Conservation (phyloP, 164 flowering plant species). For the Malania oleifera region DNA sequence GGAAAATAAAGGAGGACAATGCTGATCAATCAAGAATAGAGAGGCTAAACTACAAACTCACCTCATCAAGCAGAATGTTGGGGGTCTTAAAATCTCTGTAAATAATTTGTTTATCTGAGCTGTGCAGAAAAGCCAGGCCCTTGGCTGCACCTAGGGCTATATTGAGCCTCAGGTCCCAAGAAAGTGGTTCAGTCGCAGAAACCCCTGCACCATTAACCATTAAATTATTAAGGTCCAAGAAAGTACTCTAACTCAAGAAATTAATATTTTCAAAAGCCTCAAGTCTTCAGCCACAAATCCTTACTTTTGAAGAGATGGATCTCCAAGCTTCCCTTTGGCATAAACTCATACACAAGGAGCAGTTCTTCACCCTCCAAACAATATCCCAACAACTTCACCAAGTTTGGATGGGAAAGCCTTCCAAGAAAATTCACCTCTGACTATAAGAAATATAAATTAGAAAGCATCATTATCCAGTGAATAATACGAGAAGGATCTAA, state of each 20-base stretch:
- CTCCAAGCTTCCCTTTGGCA: conserved; percentile 55
- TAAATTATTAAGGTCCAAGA: too few species aligned
- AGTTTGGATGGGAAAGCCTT: conserved; percentile 65
- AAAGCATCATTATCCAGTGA: too few species aligned
- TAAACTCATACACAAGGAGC: conserved; percentile 52
- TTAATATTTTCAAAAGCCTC: conserved; percentile 8
- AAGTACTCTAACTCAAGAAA: too few species aligned
- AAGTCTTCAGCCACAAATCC: too few species aligned
- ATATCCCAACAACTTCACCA: conserved; percentile 63
- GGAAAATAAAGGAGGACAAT: too few species aligned
- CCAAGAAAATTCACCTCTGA: conserved; percentile 66
- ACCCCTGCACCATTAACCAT: conserved; percentile 25
- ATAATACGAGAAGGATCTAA: too few species aligned
- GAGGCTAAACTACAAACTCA: conserved; percentile 13
- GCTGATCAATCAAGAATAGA: too few species aligned
- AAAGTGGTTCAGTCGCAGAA: conserved; percentile 37
- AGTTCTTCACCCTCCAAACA: conserved; percentile 55
- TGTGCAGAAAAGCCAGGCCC: conserved; percentile 59
- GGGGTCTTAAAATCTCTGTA: conserved; percentile 70
- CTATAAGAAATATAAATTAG: too few species aligned
- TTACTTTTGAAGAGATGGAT: conserved; percentile 57
- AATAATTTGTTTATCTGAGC: conserved; percentile 50
- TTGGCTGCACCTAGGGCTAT: conserved; percentile 62
- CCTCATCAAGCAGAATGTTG: conserved; percentile 61
- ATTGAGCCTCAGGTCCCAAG: conserved; percentile 52